Conservation (phyloP, 306 rosid species). For the Inga oerstediana region DNA sequence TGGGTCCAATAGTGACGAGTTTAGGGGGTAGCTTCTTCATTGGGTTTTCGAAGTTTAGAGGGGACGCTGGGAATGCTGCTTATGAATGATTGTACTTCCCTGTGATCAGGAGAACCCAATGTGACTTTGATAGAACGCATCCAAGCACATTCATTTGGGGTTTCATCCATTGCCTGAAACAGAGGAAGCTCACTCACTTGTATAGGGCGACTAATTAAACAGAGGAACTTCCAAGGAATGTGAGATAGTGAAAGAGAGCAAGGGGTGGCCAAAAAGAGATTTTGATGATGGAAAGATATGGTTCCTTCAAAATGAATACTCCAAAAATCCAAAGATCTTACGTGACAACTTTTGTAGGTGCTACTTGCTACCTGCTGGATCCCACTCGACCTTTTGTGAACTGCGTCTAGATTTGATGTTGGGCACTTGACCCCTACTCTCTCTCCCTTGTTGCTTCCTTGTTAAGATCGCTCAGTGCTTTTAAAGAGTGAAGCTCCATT, state of each 20-base stretch:
- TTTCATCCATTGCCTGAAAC: slow-evolving; percentile 29
- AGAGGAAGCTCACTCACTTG: background rate
- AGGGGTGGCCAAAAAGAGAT: background rate
- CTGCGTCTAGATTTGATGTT: too few species aligned
- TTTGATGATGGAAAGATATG: background rate
- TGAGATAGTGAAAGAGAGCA: background rate
- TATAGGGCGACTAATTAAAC: too few species aligned
- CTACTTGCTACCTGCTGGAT: background rate
- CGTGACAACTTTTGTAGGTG: background rate
- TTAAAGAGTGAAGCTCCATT: too few species aligned
- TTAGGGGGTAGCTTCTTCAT: slow-evolving; percentile 40
- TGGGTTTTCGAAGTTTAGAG: slow-evolving; percentile 28
- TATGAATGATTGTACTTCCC: slow-evolving; percentile 38
- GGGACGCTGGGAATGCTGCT: slow-evolving; percentile 41
- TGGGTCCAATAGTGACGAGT: slow-evolving; percentile 41
- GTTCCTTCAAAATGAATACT: background rate
- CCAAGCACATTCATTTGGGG: slow-evolving; percentile 30
- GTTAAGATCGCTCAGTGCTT: too few species aligned
- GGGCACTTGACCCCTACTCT: too few species aligned
- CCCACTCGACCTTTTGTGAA: too few species aligned
- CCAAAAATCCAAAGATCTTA: background rate
- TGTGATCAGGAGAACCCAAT: slow-evolving; percentile 37
- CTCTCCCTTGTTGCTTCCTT: too few species aligned
- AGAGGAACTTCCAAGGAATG: background rate
- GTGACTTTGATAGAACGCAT: slow-evolving; percentile 34